phyloP scores from a whole-genome alignment of 2,329 filamentous ascomycete species.

The Penicillium sp. region DNA sequence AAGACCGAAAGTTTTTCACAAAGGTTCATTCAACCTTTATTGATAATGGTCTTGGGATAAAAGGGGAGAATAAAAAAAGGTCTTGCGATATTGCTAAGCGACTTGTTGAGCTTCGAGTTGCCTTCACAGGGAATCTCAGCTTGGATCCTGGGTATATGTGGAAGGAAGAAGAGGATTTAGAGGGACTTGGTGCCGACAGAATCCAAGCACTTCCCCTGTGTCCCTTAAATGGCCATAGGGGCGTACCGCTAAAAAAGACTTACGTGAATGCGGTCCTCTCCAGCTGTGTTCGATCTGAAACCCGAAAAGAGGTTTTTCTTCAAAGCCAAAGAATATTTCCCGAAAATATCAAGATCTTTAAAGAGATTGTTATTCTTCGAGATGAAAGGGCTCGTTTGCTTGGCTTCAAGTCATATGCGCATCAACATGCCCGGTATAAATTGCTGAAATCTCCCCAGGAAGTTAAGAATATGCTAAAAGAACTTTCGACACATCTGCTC shows the following conservation, averaged over 20 bases:
- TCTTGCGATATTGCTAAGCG: slow-evolving; percentile 6
- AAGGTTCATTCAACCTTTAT: slow-evolving; percentile 7
- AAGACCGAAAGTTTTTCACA: slow-evolving; percentile 11
- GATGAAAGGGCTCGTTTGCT: slow-evolving; percentile 12
- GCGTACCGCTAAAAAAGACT: neutral
- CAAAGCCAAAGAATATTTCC: slow-evolving; percentile 1
- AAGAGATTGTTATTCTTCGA: slow-evolving; percentile 8
- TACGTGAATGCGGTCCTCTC: neutral
- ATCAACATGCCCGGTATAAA: slow-evolving; percentile 7
- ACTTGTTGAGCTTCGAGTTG: slow-evolving; percentile 6
- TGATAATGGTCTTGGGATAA: slow-evolving; percentile 5
- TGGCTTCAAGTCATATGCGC: slow-evolving; percentile 8
- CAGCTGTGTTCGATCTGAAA: neutral
- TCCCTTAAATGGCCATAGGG: neutral
- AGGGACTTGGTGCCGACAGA: slow-evolving; percentile 5
- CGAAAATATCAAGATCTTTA: neutral
- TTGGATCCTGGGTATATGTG: slow-evolving; percentile 6
- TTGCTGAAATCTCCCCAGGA: slow-evolving; percentile 7
- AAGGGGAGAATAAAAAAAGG: neutral
- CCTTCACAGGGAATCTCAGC: slow-evolving; percentile 11
- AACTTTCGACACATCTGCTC: neutral
- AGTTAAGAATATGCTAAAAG: neutral
- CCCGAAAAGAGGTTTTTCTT: slow-evolving; percentile 4
- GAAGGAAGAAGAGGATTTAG: slow-evolving; percentile 7
- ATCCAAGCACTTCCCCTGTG: neutral